Conservation (phyloP, 148 eudicot genomes). For the Persicaria maculosa region DNA sequence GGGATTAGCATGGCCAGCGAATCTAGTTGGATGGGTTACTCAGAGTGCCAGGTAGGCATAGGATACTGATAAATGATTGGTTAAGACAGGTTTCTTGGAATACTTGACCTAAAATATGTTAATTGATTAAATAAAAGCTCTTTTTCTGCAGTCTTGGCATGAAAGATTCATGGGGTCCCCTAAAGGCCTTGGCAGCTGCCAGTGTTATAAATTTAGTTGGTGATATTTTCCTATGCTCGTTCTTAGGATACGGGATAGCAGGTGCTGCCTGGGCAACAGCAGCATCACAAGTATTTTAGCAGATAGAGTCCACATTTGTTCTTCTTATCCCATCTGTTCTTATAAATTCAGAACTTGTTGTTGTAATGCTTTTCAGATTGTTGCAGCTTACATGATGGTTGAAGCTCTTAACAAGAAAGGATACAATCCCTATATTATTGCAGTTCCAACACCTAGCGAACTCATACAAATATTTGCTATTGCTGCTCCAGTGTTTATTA, state of each 20-base stretch:
- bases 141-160: conserved; percentile 68
- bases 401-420: conserved; percentile 74
- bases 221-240: conserved; percentile 63
- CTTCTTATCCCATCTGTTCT: conserved; percentile 61
- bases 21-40: conserved; percentile 95
- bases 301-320: conserved; percentile 16
- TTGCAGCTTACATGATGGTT: conserved; percentile 89
- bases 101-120: background rate
- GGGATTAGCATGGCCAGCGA: conserved; percentile 98
- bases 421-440: conserved; percentile 60
- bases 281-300: conserved; percentile 55
- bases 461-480: conserved; percentile 57
- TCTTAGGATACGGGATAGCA: conserved; percentile 73
- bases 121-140: conserved; percentile 1
- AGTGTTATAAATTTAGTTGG: conserved; percentile 76
- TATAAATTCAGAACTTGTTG: conserved; percentile 44
- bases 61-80: background rate
- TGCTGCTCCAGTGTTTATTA: conserved; percentile 85
- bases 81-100: background rate
- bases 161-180: conserved; percentile 98
- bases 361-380: conserved; percentile 62
- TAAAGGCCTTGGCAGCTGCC: conserved; percentile 90
- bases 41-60: conserved; percentile 85
- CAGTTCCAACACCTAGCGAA: conserved; percentile 59
- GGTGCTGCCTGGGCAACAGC: conserved; percentile 99